A percentile compares a stretch with the other conserved stretches of the same genome.
phyloP scores from a whole-genome alignment of 805 yeast species.

The Zygosaccharomyces pseudorouxii region DNA sequence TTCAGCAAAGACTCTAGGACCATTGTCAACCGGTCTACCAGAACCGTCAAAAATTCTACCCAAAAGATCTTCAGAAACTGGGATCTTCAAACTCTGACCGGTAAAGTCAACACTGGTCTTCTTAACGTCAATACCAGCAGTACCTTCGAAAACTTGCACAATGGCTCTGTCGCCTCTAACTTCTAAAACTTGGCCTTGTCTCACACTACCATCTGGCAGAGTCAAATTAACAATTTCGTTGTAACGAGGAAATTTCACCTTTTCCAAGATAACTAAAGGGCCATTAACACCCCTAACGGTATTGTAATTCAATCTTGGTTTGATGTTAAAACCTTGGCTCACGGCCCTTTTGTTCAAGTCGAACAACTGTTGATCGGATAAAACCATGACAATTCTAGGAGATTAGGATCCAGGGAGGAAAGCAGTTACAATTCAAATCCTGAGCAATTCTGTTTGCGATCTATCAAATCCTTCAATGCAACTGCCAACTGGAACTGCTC shows the following conservation, averaged over 20 bases:
- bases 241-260: conserved; percentile 83
- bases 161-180: conserved; percentile 96
- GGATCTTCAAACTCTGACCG: conserved; percentile 86
- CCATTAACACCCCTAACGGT: conserved; percentile 99
- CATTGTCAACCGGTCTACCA: conserved; percentile 96
- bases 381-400: conserved; percentile 18
- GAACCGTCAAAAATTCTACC: conserved; percentile 99
- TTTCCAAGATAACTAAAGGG: conserved; percentile 87
- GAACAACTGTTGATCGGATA: conserved; percentile 41
- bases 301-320: conserved; percentile 89
- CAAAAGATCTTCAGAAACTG: conserved; percentile 94
- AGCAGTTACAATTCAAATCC: background rate
- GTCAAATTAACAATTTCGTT: conserved; percentile 97
- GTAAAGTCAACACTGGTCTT: conserved; percentile 97
- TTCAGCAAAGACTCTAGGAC: conserved; percentile 97
- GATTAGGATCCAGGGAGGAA: background rate
- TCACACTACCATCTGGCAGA: conserved; percentile 86
- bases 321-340: conserved; percentile 82
- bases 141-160: conserved; percentile 99
- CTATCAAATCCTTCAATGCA: background rate
- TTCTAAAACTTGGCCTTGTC: conserved; percentile 98
- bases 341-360: conserved; percentile 90
- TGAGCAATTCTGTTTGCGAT: background rate
- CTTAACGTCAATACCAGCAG: conserved; percentile 97
- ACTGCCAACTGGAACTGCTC: background rate